Evolutionary conservation across 306 rosid genomes (phyloP), one percentile per base, ranked within the genome.

Genomic region (Trifolium subterraneum): DNA sequence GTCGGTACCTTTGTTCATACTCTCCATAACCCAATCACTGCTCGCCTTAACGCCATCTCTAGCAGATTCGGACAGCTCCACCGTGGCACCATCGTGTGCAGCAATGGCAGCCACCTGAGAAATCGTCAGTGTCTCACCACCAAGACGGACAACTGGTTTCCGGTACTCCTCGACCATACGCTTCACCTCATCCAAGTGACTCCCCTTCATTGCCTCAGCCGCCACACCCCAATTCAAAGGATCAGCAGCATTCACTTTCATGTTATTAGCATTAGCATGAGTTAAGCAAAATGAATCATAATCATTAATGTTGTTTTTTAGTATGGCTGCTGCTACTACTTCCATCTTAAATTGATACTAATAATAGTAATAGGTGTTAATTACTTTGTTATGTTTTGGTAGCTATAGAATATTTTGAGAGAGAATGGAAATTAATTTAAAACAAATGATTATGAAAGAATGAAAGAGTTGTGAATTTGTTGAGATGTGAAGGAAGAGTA

Each of bases 51-150:
- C 97, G 8, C 97, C 89, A 0, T 87, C 93, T 74, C 96, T 76
- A 0, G 92, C 74, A 0, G 86, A 80, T 78, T 93, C 98, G 0
- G 90, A 76, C 6, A 90, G 84, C 84, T 90, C 90, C 20, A 93
- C 97, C 10, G 14, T 13, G 1, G 90, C 89, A 0, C 83, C 27
- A 18, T 71, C 64, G 12, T 52, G 72, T 1, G 74, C 25, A 8
- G 97, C 96, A 3, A 90, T 82, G 2, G 96, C 98, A 0, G 98
- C 98, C 80, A 93, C 97, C 78, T 90, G 98, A 0, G 92, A 75
- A 7, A 93, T 93, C 8, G 98, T 89, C 18, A 93, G 80, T 0
- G 84, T 82, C 77, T 90, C 82, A 0, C 97, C 98, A 1, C 98
- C 96, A 2, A 93, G 88, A n/a, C 36, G 58, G 7, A 93, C 89